phyloP scores from a whole-genome alignment of 2,329 filamentous ascomycete genomes.

The Nakataea oryzae region DNA sequence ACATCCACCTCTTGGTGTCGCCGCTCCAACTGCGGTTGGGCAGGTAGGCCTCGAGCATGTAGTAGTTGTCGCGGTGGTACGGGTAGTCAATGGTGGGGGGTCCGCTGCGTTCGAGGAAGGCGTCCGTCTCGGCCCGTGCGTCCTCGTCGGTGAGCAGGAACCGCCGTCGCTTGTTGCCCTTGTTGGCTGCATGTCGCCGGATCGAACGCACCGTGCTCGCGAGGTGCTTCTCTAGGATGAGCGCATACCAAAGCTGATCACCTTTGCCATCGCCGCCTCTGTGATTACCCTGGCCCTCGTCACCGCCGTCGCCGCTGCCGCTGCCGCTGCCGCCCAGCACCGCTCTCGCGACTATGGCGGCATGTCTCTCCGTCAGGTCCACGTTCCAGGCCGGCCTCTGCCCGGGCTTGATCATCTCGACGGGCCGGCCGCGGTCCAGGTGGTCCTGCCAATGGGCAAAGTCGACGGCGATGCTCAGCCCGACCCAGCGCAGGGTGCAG shows the following conservation, averaged over 20 bases:
- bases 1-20: constrained; percentile 35
- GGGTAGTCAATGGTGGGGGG: constrained; percentile 41
- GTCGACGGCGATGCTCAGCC: constrained; percentile 41
- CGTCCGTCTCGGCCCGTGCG: constrained; percentile 31
- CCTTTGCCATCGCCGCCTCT: constrained; percentile 1
- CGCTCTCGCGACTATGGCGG: constrained; percentile 31
- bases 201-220: constrained; percentile 19
- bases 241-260: constrained; percentile 38
- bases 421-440: constrained; percentile 38
- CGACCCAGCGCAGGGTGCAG: constrained; percentile 46
- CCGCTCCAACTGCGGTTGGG: constrained; percentile 44
- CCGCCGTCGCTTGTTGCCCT: constrained; percentile 31
- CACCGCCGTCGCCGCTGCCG: constrained; percentile 13
- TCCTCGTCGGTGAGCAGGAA: constrained; percentile 27
- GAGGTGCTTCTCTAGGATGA: constrained; percentile 21
- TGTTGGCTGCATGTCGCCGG: constrained; percentile 31
- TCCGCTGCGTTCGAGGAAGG: constrained; percentile 38
- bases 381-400: constrained; percentile 37
- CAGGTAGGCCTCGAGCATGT: constrained; percentile 46
- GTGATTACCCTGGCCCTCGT: constrained; percentile 17
- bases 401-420: constrained; percentile 40
- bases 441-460: constrained; percentile 44
- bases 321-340: constrained; percentile 12
- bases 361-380: constrained; percentile 29
- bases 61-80: constrained; percentile 46